Evolutionary conservation across 1,284 basidiomycete genomes (phyloP).

Genomic region (Austroboletus niveus): DNA sequence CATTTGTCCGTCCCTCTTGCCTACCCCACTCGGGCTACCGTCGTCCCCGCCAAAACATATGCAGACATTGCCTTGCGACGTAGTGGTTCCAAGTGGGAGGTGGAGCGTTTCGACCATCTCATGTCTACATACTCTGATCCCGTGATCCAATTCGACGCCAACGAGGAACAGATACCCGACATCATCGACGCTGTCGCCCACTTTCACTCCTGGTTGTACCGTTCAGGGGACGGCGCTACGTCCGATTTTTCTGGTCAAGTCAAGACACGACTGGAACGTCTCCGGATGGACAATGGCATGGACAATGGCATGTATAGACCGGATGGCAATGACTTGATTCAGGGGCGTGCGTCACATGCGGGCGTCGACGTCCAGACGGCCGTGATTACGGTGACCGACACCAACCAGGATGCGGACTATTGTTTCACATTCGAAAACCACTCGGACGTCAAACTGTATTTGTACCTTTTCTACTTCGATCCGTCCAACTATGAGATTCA

Average conservation of each 20-base stretch:
- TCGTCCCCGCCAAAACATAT: no score
- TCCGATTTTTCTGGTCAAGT: conserved; percentile 14
- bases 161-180: background rate
- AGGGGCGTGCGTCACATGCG: no score
- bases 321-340: conserved; percentile 8
- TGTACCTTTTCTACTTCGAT: conserved; percentile 27
- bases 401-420: conserved; percentile 12
- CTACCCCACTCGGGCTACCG: no score
- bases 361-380: no score
- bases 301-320: conserved; percentile 1
- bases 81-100: no score
- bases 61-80: no score
- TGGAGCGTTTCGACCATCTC: background rate
- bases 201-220: no score
- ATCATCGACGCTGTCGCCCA: conserved; percentile 13
- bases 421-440: conserved; percentile 14
- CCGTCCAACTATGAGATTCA: conserved; percentile 21
- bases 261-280: conserved; percentile 5
- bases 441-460: conserved; percentile 14
- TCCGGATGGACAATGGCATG: background rate
- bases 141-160: conserved; percentile 7
- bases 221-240: background rate
- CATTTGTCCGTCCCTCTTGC: no score
- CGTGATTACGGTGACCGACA: background rate
- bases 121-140: conserved; percentile 8